Base-by-base conservation (phyloP, 306 rosid genomes). In the Vigna hirtella region DNA sequence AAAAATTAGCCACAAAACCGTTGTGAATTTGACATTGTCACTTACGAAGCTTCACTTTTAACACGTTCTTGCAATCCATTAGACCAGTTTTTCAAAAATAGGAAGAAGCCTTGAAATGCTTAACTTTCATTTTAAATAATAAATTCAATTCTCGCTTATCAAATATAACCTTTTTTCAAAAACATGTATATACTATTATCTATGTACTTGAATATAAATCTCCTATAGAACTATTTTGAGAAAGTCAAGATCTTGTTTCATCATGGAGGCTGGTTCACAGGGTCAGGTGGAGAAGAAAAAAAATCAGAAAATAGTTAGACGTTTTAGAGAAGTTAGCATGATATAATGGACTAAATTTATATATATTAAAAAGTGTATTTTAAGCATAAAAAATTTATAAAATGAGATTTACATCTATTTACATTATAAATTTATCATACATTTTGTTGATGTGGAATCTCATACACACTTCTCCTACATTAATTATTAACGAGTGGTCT, bases 291-390 rank as follows among this genome's bases (percentile, higher is more conserved):
- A 9, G 67, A 20, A 26, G 78, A 74, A 78, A 78, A 67, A 70
- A 78, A 63, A 69, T 24, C 69, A 55, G 52, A 73, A 77, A 76
- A 49, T 66, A 74, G 70, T 76, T 80, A 26, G 76, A 71, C 76
- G 76, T 67, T 80, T 66, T n/a, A 66, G 56, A 76, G 49, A 81
- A 17, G 52, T 77, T 77, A 75, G 78, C 83, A 78, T 45, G 9
- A 79, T 69, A 52, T 74, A 74, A 82, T 78, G 32, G 76, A 74
- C 76, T 78, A 40, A 40, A 40, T 16, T 47, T 16, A 32, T 14
- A 64, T 53, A 30, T 30, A 26, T 26, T 26, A 2, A 26, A 2
- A 26, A 26, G 28, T 26, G 28, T 26, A 26, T 26, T 1, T 26
- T 26, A 26, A 1, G 3, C 22, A 2, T 26, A 26, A 26, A 1